Evolutionary conservation across 768 basidiomycete species (phyloP).

Genomic region (Boletus tomentosulus): DNA sequence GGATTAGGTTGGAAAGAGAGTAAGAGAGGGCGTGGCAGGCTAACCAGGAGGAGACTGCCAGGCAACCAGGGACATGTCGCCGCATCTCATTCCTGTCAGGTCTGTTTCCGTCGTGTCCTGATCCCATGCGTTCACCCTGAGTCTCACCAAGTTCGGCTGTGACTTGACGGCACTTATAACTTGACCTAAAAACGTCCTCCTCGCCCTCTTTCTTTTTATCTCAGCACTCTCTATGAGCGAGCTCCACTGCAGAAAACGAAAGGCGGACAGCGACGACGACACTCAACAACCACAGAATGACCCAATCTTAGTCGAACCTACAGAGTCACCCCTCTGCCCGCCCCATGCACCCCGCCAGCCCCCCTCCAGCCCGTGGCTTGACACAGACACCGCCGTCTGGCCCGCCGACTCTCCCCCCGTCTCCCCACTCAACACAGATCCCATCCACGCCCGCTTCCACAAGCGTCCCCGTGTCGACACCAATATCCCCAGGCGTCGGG

Average conservation of each 20-base stretch:
- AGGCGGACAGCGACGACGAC: constrained; percentile 52
- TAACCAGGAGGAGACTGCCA: constrained; percentile 27
- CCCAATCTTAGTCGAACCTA: constrained; percentile 29
- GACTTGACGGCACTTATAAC: constrained; percentile 37
- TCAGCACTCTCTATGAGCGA: constrained; percentile 50
- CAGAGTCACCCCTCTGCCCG: no score
- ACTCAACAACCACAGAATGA: constrained; percentile 30
- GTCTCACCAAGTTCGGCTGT: constrained; percentile 25
- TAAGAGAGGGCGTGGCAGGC: constrained; percentile 34
- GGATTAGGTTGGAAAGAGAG: constrained; percentile 8
- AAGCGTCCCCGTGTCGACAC: constrained; percentile 33
- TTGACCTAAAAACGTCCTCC: background rate
- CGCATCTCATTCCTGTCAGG: constrained; percentile 7
- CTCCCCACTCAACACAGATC: constrained; percentile 34
- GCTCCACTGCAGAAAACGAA: constrained; percentile 61
- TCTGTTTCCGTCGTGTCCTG: constrained; percentile 25
- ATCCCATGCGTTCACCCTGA: constrained; percentile 32
- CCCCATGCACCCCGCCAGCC: constrained; percentile 46
- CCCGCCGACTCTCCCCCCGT: constrained; percentile 31
- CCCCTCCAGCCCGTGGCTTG: constrained; percentile 32
- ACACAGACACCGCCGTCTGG: constrained; percentile 34
- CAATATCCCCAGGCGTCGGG: constrained; percentile 10
- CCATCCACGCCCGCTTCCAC: constrained; percentile 16
- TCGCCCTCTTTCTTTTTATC: constrained; percentile 13
- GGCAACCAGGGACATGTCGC: constrained; percentile 23